Evolutionary conservation across 371 early-diverging fungal genomes (phyloP), one percentile per base, ranked within the genome.

Genomic region (Mortierella sp.): DNA sequence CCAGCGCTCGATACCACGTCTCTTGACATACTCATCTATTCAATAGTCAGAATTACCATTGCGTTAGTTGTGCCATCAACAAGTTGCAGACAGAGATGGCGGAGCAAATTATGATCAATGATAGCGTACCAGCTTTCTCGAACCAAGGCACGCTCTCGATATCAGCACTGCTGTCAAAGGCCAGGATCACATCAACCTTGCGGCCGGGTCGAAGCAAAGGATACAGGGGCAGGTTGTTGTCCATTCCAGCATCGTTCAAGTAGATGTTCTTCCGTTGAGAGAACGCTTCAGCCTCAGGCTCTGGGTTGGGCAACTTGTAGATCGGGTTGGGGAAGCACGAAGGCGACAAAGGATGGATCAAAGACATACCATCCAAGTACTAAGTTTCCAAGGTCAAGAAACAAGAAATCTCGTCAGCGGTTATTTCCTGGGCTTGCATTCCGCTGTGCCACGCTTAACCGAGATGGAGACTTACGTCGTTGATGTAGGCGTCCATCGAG

Each of bases 191-290:
- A 80, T 95, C 95, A 0, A 93, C 89, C 40, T 89, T 76, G 6
- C 95, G 90, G 3, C 91, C 93, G 2, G 89, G 84, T 7, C 93
- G 86, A 34, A 92, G 76, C 16, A 95, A 70, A 7, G 94, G 93
- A 39, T 94, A 93, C 52, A 95, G 88, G 0, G 95, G 94, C 26
- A 94, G 86, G 68, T 95, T 94, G 80, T 94, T 95, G 44, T 93
- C 92, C 87, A 92, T 88, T 1, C 94, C 95, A 26, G 93, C 93
- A 79, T 95, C 95, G 86, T 92, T 91, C 41, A 93, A 78, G 31
- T 89, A 89, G 24, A 94, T 71, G 9, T 89, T 83, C 14, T 83
- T 79, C 22, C 69, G 64, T 4, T 70, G 76, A 9, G 83, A 78
- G 53, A 83, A 79, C 1, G 64, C 66, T 44, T 79, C 79, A 0